A percentile compares a stretch with the other conserved stretches of the same genome.
These are phyloP conservation scores for Gonium pectorale DNA, from an alignment of 139 green algal species.

Conservation along the genomic window DNA sequence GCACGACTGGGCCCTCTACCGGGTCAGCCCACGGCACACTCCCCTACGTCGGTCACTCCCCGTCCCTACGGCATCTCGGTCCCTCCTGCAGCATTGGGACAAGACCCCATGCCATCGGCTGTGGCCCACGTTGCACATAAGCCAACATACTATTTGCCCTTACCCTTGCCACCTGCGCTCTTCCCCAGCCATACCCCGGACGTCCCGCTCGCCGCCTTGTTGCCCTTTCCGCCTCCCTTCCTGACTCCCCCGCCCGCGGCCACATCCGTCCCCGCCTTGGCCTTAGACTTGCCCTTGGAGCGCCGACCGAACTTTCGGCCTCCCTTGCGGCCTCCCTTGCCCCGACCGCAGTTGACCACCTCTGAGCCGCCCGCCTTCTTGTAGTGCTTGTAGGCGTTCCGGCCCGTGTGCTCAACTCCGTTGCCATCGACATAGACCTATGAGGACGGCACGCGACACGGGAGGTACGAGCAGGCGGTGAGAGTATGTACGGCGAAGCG, in stretches of 20 bases:
- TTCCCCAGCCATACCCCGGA: not conserved
- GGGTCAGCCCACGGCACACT: too few species aligned
- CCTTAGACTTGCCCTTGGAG: not conserved
- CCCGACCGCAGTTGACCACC: not conserved
- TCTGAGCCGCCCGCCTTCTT: not conserved
- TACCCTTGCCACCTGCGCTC: not conserved
- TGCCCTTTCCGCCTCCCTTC: not conserved
- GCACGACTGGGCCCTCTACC: too few species aligned
- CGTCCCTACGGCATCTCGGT: too few species aligned
- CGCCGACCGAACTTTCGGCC: not conserved
- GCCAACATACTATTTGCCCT: constrained; percentile 37
- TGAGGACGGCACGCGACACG: not conserved
- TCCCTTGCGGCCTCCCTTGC: constrained; percentile 2
- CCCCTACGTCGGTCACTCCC: too few species aligned
- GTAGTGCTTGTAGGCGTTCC: constrained; percentile 16
- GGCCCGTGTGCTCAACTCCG: constrained; percentile 17
- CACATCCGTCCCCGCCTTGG: too few species aligned
- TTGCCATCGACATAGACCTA: constrained; percentile 38
- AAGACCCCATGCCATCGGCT: too few species aligned
- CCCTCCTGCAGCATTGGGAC: too few species aligned
- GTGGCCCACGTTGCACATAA: too few species aligned
- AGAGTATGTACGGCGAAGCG: too few species aligned
- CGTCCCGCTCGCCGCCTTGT: not conserved
- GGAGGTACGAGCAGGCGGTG: too few species aligned
- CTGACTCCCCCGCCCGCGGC: not conserved